phyloP scores from a whole-genome alignment of 129 eudicot genomes.

The Lonicera japonica region DNA sequence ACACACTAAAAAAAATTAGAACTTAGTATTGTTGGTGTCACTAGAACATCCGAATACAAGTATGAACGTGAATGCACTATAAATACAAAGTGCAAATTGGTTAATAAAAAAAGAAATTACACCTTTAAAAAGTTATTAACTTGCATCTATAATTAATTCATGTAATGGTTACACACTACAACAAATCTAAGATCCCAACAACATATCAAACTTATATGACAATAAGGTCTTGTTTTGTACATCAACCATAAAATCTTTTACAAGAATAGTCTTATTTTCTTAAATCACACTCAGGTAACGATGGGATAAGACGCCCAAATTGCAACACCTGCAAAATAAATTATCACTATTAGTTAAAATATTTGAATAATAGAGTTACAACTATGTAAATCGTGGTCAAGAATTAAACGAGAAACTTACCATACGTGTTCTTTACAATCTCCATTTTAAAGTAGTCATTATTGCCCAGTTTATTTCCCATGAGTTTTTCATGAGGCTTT shows the following conservation, averaged over 20 bases:
- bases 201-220: no score
- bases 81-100: no score
- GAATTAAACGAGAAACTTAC: constrained; percentile 30
- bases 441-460: constrained; percentile 97
- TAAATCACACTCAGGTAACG: constrained; percentile 39
- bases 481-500: constrained; percentile 96
- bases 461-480: constrained; percentile 98
- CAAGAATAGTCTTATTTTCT: background rate
- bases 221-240: no score
- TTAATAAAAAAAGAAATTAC: no score
- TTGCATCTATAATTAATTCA: no score
- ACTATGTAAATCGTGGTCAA: background rate
- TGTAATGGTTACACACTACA: no score
- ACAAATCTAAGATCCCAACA: no score
- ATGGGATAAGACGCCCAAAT: constrained; percentile 97
- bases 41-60: no score
- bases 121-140: no score
- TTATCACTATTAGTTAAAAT: constrained; percentile 2
- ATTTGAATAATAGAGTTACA: background rate
- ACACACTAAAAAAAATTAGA: no score
- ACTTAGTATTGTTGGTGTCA: no score
- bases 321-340: constrained; percentile 66
- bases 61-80: no score
- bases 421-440: constrained; percentile 99
- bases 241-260: background rate